phyloP scores from a whole-genome alignment of 441 rosid species.

The Hura crepitans region DNA sequence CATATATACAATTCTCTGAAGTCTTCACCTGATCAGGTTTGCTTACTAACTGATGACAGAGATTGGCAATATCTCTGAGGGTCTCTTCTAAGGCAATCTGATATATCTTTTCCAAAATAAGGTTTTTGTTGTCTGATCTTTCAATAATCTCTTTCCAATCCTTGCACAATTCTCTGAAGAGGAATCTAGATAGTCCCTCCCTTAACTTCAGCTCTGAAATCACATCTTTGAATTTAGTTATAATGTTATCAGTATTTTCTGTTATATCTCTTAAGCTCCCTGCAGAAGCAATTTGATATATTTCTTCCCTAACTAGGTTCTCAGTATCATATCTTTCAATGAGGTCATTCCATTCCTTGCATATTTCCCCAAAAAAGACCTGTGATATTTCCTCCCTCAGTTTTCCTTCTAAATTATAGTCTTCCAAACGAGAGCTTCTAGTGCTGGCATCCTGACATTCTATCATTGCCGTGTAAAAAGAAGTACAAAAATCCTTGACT shows the following conservation, averaged over 20 bases:
- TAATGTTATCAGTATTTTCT: slow-evolving; percentile 17
- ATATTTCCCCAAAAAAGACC: slow-evolving; percentile 24
- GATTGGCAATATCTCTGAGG: slow-evolving; percentile 22
- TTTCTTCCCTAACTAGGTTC: slow-evolving; percentile 23
- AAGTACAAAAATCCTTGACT: slow-evolving; percentile 9
- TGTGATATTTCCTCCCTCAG: slow-evolving; percentile 23
- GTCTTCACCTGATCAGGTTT: slow-evolving; percentile 16
- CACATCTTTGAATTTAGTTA: slow-evolving; percentile 15
- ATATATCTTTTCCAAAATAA: slow-evolving; percentile 26
- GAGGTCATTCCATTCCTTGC: slow-evolving; percentile 29
- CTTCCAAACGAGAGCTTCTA: slow-evolving; percentile 10
- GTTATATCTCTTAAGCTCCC: slow-evolving; percentile 26
- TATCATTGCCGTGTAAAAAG: not conserved
- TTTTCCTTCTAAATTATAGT: slow-evolving; percentile 17
- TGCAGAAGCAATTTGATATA: slow-evolving; percentile 22
- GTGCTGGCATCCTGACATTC: slow-evolving; percentile 11
- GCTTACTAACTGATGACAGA: slow-evolving; percentile 12
- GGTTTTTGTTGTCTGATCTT: slow-evolving; percentile 16
- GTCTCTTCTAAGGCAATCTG: slow-evolving; percentile 25
- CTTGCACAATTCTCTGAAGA: slow-evolving; percentile 23
- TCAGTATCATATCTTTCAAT: slow-evolving; percentile 17
- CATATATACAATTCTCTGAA: not conserved
- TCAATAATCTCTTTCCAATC: slow-evolving; percentile 31
- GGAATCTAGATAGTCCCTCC: slow-evolving; percentile 18
- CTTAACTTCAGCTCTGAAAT: slow-evolving; percentile 11